Evolutionary conservation across 1,139 yeast genomes (phyloP).

Genomic region (Komagataea norvegica): DNA sequence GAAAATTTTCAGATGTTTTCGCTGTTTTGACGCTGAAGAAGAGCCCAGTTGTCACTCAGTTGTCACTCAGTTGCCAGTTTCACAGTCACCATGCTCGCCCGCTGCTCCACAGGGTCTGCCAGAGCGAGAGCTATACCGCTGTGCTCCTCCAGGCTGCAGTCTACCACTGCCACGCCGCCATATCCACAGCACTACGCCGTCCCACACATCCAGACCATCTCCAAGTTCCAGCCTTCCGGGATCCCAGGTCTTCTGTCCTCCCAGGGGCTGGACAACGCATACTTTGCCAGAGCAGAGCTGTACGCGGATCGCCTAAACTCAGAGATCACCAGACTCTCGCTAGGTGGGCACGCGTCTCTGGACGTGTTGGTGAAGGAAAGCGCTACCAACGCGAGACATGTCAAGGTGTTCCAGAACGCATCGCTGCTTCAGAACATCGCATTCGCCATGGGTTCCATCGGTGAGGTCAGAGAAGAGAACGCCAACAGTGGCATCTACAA

Average conservation of each 20-base stretch:
- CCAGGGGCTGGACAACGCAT: conserved; percentile 49
- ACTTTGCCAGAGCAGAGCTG: conserved; percentile 51
- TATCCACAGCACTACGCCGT: conserved; percentile 16
- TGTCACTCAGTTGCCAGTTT: too few relatives aligned
- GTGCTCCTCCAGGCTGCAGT: conserved; percentile 10
- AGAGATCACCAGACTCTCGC: conserved; percentile 21
- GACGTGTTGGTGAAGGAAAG: conserved; percentile 27
- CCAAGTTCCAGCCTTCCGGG: conserved; percentile 30
- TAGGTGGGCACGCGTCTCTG: conserved; percentile 20
- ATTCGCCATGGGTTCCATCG: conserved; percentile 54
- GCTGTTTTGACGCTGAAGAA: too few relatives aligned
- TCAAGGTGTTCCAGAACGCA: conserved; percentile 49
- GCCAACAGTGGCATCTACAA: conserved; percentile 16
- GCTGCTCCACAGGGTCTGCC: not conserved
- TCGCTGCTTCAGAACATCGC: conserved; percentile 55
- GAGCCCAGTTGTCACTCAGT: too few relatives aligned
- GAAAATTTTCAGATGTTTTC: not conserved
- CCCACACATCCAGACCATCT: conserved; percentile 20
- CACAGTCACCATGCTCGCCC: conserved; percentile 4
- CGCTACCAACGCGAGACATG: conserved; percentile 28
- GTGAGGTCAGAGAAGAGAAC: conserved; percentile 25
- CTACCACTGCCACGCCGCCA: not conserved
- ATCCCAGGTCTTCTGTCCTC: conserved; percentile 53
- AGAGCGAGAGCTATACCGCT: not conserved
- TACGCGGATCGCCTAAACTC: conserved; percentile 45